Evolutionary conservation across 441 rosid genomes (phyloP).

Genomic region (Macaranga tanarius): DNA sequence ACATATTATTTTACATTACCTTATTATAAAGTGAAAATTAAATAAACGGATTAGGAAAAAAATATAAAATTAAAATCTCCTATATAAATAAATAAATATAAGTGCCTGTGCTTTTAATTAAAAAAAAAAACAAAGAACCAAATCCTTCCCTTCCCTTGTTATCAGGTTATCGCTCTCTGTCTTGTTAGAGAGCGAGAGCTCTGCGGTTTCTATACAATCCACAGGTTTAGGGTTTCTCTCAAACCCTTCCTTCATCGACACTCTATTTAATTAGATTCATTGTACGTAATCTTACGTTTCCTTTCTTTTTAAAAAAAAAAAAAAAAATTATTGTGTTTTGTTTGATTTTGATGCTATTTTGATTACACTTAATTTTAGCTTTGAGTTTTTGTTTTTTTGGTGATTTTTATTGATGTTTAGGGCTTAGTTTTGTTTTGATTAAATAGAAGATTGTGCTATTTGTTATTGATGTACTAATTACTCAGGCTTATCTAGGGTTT

Average conservation of each 20-base stretch:
- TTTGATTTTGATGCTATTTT: too few species aligned
- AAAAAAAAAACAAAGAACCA: background rate
- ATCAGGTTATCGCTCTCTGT: background rate
- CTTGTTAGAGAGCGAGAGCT: background rate
- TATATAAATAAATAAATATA: too few species aligned
- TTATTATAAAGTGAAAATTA: too few species aligned
- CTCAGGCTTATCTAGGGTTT: background rate
- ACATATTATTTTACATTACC: too few species aligned
- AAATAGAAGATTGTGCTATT: too few species aligned
- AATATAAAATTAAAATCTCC: too few species aligned
- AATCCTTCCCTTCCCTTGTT: background rate
- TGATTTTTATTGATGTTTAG: background rate
- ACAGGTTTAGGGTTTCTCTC: conserved; percentile 11
- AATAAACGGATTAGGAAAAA: too few species aligned
- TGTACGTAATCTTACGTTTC: background rate
- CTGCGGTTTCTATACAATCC: background rate
- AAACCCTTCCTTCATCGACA: too few species aligned
- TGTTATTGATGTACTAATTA: too few species aligned
- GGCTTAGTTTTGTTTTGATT: background rate
- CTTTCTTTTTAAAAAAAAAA: too few species aligned
- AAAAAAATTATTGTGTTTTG: too few species aligned
- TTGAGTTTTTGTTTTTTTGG: background rate
- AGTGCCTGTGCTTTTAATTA: too few species aligned
- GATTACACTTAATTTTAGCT: background rate
- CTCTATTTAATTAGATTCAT: background rate